phyloP scores from a whole-genome alignment of 352 stramenopile genomes.

The Phytophthora capsici region DNA sequence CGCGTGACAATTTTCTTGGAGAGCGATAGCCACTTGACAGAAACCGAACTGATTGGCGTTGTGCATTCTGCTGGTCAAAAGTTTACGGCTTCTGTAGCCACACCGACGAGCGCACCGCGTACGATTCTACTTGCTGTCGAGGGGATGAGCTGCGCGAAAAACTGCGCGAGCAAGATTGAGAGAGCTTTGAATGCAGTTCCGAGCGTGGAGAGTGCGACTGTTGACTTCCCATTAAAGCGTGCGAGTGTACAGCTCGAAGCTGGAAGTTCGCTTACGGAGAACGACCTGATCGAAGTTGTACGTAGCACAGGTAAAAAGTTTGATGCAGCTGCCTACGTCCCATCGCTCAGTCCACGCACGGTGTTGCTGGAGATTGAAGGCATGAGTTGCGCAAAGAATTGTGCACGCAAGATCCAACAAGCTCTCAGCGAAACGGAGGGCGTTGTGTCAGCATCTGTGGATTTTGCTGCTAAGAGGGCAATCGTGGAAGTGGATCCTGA shows the following conservation, averaged over 20 bases:
- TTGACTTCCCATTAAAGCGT: conserved; percentile 75
- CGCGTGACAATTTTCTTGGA: conserved; percentile 82
- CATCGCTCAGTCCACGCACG: conserved; percentile 38
- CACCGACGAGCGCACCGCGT: conserved; percentile 46
- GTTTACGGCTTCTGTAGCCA: conserved; percentile 62
- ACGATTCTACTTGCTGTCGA: conserved; percentile 65
- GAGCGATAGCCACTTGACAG: conserved; percentile 66
- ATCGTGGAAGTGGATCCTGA: conserved; percentile 66
- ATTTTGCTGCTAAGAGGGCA: conserved; percentile 69
- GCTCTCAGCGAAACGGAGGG: conserved; percentile 60
- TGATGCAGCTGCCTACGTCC: conserved; percentile 56
- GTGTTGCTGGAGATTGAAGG: conserved; percentile 63
- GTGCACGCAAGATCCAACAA: conserved; percentile 73
- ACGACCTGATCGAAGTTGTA: conserved; percentile 68
- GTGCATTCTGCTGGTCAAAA: conserved; percentile 64
- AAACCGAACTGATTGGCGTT: conserved; percentile 67
- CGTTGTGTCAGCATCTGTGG: conserved; percentile 73
- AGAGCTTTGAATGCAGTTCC: conserved; percentile 50
- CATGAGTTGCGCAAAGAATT: conserved; percentile 75
- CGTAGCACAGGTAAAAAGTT: conserved; percentile 63
- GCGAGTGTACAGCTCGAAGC: conserved; percentile 65
- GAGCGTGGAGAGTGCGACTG: conserved; percentile 61
- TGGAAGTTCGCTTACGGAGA: conserved; percentile 52
- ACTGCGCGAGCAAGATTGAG: conserved; percentile 81
- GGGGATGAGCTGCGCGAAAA: conserved; percentile 86